These are phyloP conservation scores for Fusarium sp. DNA, from an alignment of 2,329 filamentous ascomycete genomes.

Conservation along the genomic window DNA sequence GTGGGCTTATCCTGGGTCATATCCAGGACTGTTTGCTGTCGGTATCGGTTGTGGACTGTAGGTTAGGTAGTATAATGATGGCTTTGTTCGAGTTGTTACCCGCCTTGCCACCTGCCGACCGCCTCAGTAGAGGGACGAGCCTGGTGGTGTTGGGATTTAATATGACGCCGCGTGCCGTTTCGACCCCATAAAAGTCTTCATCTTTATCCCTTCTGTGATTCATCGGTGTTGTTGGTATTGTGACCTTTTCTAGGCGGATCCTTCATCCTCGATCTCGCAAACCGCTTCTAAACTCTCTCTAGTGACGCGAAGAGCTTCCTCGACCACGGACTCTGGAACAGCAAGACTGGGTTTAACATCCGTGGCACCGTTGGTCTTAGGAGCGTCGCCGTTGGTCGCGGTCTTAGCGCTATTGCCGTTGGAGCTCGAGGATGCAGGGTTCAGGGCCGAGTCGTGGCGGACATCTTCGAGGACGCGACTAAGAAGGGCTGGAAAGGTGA, in stretches of 20 bases:
- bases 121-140: neutral
- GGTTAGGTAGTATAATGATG: neutral
- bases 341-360: constrained; percentile 58
- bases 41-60: neutral
- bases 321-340: constrained; percentile 68
- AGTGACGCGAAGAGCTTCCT: constrained; percentile 70
- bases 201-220: neutral
- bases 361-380: constrained; percentile 45
- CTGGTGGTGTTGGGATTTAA: neutral
- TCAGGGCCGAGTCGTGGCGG: constrained; percentile 58
- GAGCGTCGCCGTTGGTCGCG: constrained; percentile 47
- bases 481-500: constrained; percentile 70
- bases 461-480: constrained; percentile 71
- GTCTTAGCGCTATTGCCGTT: constrained; percentile 50
- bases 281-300: constrained; percentile 67
- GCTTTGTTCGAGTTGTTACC: neutral
- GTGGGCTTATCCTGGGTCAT: neutral
- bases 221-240: neutral
- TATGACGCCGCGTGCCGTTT: neutral
- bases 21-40: neutral
- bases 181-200: neutral
- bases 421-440: constrained; percentile 41
- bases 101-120: neutral
- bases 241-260: constrained; percentile 1
- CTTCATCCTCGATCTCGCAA: constrained; percentile 52